Evolutionary conservation across 306 rosid genomes (phyloP).

Genomic region (Rosa multiflora): DNA sequence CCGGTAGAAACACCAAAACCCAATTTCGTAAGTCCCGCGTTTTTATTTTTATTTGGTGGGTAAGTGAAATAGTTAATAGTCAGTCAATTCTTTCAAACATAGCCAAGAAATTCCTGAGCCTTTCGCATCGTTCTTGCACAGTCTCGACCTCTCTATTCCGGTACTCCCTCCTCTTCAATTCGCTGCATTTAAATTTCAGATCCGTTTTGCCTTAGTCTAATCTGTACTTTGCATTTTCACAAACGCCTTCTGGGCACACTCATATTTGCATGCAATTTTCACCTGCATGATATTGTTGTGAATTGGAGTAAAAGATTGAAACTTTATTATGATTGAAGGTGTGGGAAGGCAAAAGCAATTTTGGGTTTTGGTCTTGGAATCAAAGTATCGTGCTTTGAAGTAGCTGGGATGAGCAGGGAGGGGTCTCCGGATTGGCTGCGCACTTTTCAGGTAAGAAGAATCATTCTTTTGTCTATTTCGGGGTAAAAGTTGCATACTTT

Average conservation of each 20-base stretch:
- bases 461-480: neutral
- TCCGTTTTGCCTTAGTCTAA: neutral
- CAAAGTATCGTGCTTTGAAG: neutral
- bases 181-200: neutral
- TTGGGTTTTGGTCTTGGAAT: neutral
- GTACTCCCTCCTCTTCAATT: neutral
- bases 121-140: neutral
- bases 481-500: neutral
- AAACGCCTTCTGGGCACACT: neutral
- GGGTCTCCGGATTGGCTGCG: constrained; percentile 93
- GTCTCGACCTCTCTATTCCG: neutral
- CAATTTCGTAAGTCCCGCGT: constrained; percentile 6
- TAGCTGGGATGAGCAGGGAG: constrained; percentile 67
- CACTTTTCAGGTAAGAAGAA: constrained; percentile 52
- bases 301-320: neutral
- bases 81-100: neutral
- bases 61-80: neutral
- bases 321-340: neutral
- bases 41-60: neutral
- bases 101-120: neutral
- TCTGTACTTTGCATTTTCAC: neutral
- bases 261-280: neutral
- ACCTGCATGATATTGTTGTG: neutral
- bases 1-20: no score
- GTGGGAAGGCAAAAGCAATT: neutral